Percentiles rank a stretch among this genome's conserved stretches.
These are phyloP conservation scores for Barnettozyma vustinii DNA, from an alignment of 805 yeast species.

Conservation along the genomic window DNA sequence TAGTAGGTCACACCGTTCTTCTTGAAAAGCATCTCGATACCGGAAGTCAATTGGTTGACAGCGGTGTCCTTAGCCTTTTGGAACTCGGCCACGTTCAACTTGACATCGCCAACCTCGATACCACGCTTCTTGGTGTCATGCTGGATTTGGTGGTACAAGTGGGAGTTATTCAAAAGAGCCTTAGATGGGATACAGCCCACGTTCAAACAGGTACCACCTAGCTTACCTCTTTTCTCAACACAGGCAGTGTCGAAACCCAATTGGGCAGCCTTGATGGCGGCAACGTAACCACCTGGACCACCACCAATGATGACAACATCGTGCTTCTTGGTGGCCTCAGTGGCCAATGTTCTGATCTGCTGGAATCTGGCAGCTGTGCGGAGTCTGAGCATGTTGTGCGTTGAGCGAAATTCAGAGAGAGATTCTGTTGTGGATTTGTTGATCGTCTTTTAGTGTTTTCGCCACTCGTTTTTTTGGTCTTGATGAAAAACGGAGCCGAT, in stretches of 20 bases:
- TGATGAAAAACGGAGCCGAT: background rate
- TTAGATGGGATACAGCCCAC: slow-evolving; percentile 99
- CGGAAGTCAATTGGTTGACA: slow-evolving; percentile 85
- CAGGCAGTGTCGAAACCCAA: slow-evolving; percentile 92
- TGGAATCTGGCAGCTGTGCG: slow-evolving; percentile 2
- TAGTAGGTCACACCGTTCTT: slow-evolving; percentile 91
- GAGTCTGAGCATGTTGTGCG: slow-evolving; percentile 2
- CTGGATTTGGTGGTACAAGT: slow-evolving; percentile 81
- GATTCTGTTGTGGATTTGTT: background rate
- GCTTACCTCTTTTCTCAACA: slow-evolving; percentile 90
- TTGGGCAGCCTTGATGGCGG: slow-evolving; percentile 98
- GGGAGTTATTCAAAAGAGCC: slow-evolving; percentile 91
- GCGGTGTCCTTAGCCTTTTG: slow-evolving; percentile 91
- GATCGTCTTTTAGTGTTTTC: background rate
- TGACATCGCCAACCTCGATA: slow-evolving; percentile 76
- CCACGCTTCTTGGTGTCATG: slow-evolving; percentile 86
- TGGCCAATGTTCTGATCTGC: slow-evolving; percentile 13
- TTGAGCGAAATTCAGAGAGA: background rate
- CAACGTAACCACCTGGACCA: slow-evolving; percentile 99
- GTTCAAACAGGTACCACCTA: slow-evolving; percentile 98
- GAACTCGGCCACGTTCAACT: slow-evolving; percentile 69
- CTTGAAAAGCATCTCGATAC: slow-evolving; percentile 92
- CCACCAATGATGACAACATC: slow-evolving; percentile 97
- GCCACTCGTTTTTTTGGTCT: background rate
- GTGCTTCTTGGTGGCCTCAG: slow-evolving; percentile 42